Evolutionary conservation across 140 eudicot species (phyloP).

Genomic region (Senecio squalidus): DNA sequence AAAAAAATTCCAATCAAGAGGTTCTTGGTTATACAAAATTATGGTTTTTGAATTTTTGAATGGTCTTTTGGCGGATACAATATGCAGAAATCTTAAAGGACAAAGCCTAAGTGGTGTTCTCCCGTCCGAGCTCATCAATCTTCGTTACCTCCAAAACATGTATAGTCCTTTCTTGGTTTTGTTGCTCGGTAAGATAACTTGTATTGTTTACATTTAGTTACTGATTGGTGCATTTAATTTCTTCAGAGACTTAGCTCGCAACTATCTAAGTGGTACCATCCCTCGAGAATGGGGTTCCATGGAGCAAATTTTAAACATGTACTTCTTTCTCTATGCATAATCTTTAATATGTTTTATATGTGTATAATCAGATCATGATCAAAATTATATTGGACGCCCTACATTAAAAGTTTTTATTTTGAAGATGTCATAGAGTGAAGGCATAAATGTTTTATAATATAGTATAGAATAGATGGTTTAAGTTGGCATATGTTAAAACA

Average conservation of each 20-base stretch:
- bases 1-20: too few species aligned
- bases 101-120: slow-evolving; percentile 52
- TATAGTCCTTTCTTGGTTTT: slow-evolving; percentile 5
- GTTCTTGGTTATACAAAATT: too few species aligned
- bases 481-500: background rate
- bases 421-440: too few species aligned
- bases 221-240: background rate
- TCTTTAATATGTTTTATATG: background rate
- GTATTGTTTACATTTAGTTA: background rate
- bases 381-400: too few species aligned
- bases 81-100: slow-evolving; percentile 46
- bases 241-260: slow-evolving; percentile 61
- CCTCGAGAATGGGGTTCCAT: slow-evolving; percentile 73
- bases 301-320: slow-evolving; percentile 49
- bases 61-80: slow-evolving; percentile 1
- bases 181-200: background rate
- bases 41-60: too few species aligned
- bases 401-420: too few species aligned
- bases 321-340: slow-evolving; percentile 4
- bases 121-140: slow-evolving; percentile 48
- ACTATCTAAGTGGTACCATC: slow-evolving; percentile 64
- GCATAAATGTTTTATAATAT: too few species aligned
- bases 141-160: slow-evolving; percentile 49
- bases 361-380: too few species aligned
- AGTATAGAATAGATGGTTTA: too few species aligned